Evolutionary conservation across 2,329 filamentous ascomycete genomes (phyloP).

Genomic region (Coniochaeta prunicola): DNA sequence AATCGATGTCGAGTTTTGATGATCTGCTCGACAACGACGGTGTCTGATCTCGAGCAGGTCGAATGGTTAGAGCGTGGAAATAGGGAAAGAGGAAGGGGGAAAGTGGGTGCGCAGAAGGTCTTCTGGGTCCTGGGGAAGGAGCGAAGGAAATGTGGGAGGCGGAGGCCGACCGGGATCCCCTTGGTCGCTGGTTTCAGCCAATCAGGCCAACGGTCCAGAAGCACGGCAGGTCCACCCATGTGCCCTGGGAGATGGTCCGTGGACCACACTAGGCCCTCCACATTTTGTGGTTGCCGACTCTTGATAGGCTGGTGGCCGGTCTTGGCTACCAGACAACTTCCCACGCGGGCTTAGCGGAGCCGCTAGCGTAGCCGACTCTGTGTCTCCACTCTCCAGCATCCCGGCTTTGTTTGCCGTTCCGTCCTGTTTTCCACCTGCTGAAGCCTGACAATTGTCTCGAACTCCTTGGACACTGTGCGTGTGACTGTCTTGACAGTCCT

Average conservation of each 20-base stretch:
- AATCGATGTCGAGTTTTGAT: not conserved
- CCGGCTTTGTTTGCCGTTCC: not conserved
- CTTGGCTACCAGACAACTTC: not conserved
- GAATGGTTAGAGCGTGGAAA: not conserved
- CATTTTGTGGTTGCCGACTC: not conserved
- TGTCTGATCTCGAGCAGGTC: not conserved
- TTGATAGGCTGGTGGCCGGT: not conserved
- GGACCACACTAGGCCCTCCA: not conserved
- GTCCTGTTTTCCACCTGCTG: not conserved
- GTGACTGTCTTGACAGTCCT: not conserved
- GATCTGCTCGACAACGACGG: not conserved
- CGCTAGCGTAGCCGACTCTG: not conserved
- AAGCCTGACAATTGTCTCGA: not conserved
- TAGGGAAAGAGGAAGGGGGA: not conserved
- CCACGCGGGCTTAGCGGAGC: conserved; percentile 1
- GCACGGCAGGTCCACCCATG: not conserved
- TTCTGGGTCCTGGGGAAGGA: not conserved
- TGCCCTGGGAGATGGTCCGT: not conserved
- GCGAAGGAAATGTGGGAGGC: not conserved
- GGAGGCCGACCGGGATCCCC: not conserved
- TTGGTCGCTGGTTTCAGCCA: not conserved
- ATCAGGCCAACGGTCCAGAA: not conserved
- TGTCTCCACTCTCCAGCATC: not conserved
- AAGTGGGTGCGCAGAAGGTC: not conserved
- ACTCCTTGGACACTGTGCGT: not conserved